Evolutionary conservation across 2,329 filamentous ascomycete genomes (phyloP), one percentile per base, ranked within the genome.

Genomic region (Paraphaeosphaeria sporulosa): DNA sequence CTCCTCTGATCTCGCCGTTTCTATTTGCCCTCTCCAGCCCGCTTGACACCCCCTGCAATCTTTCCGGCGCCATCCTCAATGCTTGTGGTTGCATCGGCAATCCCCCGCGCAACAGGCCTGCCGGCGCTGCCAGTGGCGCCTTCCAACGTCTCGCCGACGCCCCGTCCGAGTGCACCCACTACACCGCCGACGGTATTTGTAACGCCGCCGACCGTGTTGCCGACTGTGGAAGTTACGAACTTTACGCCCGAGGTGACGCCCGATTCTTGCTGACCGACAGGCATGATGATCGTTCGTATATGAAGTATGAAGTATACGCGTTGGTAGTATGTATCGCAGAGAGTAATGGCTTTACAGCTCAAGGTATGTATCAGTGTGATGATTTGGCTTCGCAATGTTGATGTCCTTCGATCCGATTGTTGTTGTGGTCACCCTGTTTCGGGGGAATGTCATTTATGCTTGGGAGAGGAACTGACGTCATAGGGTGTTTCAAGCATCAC

Each of bases 171-270:
- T 15, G 80, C 78, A 47, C 81, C 85, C 15, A 85, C 81, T 1
- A 86, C 79, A 32, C 83, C 83, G 15, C 85, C 84, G 2, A 83
- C 77, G 2, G 84, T 86, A 60, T 83, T 82, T 7, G 82, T 80
- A 19, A 86, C 73, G 38, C 85, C 85, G n/a, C 84, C 84, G 43
- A 76, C 80, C 0, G 82, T 82, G 70, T 87, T 87, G 52, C 85
- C 85, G 27, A 86, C 72, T 1, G 84, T 85, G 0, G 82, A 84
- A 5, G 84, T 86, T 52, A 85, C 83, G 65, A 84, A 84, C 64
- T 84, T 85, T 57, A 84, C 80, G 58, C 83, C 82, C 52, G 82
- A 83, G 0, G 83, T 83, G 53, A 81, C 78, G 63, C 83, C 83
- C 47, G 73, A 77, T 68, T 80, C 74, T 69, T 77, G 66, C 66